Percentiles rank a stretch among this genome's conserved stretches.
Evolutionary conservation across 306 rosid species (phyloP).

Genomic region (Cucurbita argyrosperma): DNA sequence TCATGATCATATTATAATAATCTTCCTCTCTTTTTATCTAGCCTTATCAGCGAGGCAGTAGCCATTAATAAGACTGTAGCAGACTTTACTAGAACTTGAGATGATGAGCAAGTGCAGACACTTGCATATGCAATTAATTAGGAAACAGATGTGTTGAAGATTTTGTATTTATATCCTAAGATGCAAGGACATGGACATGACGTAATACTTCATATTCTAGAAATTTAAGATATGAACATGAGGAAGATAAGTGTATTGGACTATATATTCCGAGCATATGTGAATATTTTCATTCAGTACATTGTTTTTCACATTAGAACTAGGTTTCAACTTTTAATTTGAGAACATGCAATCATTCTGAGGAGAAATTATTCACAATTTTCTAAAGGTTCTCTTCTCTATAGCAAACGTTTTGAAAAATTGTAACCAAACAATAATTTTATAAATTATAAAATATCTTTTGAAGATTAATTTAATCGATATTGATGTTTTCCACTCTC

Average conservation of each 20-base stretch:
- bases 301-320: not conserved
- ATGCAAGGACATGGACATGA: not conserved
- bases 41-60: not conserved
- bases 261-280: not conserved
- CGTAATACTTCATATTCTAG: not conserved
- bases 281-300: not conserved
- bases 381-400: no score
- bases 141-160: not conserved
- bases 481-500: no score
- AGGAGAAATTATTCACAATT: no score
- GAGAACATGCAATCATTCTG: no score
- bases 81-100: no score
- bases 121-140: not conserved
- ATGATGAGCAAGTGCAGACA: not conserved
- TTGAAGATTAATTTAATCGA: no score
- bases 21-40: not conserved
- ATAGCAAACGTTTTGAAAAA: no score
- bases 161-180: not conserved
- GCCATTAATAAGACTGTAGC: not conserved
- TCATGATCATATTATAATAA: no score
- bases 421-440: no score
- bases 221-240: not conserved
- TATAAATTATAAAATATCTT: no score
- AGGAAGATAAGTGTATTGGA: not conserved
- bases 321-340: not conserved